phyloP scores from a whole-genome alignment of 768 basidiomycete genomes.

The Suillus discolor region DNA sequence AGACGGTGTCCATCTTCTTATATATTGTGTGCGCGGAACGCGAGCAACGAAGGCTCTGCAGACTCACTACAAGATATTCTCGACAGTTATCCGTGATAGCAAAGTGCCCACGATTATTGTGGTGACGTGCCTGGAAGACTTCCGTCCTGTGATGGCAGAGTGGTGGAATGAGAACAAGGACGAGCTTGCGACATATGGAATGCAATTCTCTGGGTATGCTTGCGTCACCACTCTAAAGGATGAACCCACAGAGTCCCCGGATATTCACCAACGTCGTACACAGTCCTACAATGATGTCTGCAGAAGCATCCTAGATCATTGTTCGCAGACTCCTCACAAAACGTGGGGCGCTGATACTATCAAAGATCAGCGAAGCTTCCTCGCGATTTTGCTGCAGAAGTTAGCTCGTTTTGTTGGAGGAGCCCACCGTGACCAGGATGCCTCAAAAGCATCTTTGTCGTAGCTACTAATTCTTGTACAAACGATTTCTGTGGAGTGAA shows the following conservation, averaged over 20 bases:
- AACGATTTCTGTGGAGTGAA: not conserved
- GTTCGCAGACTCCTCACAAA: not conserved
- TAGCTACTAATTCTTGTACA: not conserved
- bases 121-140: constrained; percentile 21
- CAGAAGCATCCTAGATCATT: not conserved
- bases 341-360: not conserved
- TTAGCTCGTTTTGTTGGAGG: not conserved
- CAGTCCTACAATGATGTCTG: constrained; percentile 3
- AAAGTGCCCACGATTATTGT: constrained; percentile 23
- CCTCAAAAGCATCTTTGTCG: not conserved
- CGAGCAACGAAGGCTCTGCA: constrained; percentile 26
- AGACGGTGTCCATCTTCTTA: constrained; percentile 31
- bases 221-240: constrained; percentile 31
- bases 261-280: constrained; percentile 3
- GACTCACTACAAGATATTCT: constrained; percentile 32
- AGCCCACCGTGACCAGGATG: not conserved
- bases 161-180: constrained; percentile 36
- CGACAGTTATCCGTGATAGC: constrained; percentile 25
- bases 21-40: constrained; percentile 33
- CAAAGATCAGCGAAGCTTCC: constrained; percentile 1
- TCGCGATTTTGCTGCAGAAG: not conserved
- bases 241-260: not conserved
- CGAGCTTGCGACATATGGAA: constrained; percentile 25
- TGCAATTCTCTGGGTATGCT: constrained; percentile 33
- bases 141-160: constrained; percentile 20